Evolutionary conservation across 2,329 filamentous ascomycete genomes (phyloP).

Genomic region (Coniochaeta sp.): DNA sequence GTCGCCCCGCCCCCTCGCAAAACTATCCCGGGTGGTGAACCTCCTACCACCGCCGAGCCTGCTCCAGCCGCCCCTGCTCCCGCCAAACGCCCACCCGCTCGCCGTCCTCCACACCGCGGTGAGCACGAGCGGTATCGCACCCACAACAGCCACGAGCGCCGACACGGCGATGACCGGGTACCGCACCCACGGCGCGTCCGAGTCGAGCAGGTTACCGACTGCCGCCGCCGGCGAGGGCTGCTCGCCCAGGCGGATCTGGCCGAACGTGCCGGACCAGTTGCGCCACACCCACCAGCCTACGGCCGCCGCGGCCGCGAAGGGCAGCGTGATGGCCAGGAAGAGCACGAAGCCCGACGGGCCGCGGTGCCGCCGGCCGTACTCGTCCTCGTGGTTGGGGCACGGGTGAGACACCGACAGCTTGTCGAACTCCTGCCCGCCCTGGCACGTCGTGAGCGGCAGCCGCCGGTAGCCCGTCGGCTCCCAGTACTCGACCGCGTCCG

Average conservation of each 20-base stretch:
- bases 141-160: constrained; percentile 51
- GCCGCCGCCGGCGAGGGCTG: constrained; percentile 23
- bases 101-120: constrained; percentile 57
- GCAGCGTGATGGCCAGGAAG: constrained; percentile 78
- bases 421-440: constrained; percentile 68
- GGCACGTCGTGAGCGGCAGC: constrained; percentile 83
- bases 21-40: constrained; percentile 85
- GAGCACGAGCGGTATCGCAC: constrained; percentile 62
- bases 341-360: constrained; percentile 65
- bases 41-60: constrained; percentile 51
- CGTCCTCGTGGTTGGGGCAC: constrained; percentile 74
- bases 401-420: constrained; percentile 51
- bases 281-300: constrained; percentile 80
- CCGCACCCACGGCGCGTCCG: constrained; percentile 69
- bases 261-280: constrained; percentile 80
- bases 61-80: constrained; percentile 32
- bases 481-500: constrained; percentile 69
- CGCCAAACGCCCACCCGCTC: constrained; percentile 36
- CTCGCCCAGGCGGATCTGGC: constrained; percentile 85
- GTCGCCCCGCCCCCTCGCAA: constrained; percentile 79
- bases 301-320: constrained; percentile 61
- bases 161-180: constrained; percentile 73
- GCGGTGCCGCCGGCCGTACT: constrained; percentile 62
- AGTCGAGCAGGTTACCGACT: constrained; percentile 44
- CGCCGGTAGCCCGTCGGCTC: constrained; percentile 82